Evolutionary conservation across 306 rosid genomes (phyloP), one percentile per base, ranked within the genome.

Genomic region (Trichosanthes truncata): DNA sequence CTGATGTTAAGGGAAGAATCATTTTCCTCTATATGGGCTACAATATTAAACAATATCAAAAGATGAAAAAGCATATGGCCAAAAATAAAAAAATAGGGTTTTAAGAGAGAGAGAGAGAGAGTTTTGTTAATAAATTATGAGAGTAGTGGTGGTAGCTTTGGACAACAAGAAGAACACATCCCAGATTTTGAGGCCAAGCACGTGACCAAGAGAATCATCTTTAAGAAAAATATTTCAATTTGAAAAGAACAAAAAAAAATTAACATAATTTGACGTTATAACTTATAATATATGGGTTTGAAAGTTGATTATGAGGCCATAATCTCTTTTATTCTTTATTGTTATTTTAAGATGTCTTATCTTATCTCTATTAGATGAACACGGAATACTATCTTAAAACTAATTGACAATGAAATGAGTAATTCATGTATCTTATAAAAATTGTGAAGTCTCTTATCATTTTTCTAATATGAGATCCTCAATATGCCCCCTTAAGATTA

Each of bases 181-280:
- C 91, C 98, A 76, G 86, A 86, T 91, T 90, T 93, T 86, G 97
- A 93, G 95, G 93, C 77, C 36, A 83, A 80, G 75, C 97, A 91
- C 97, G 95, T 90, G 98, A 85, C 87, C 73, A 81, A 78, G 79
- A 85, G 90, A 91, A 89, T 66, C 74, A 17, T 38, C 48, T 66
- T 87, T 87, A 84, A 62, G 45, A n/a, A n/a, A n/a, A 55, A 18
- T 45, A 56, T 56, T 56, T 21, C 23, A 3, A 69, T 15, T 38
- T 59, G 3, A 14, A 52, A 13, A 52, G 33, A 29, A 29, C 33
- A 29, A 29, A 29, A 29, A 29, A 29, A 29, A 29, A 29, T 29
- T 29, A 29, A 29, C 33, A 29, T 29, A 29, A 29, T 29, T 29
- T 29, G 12, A 57, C 8, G 13, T 25, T 25, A 60, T 29, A 60